These are phyloP conservation scores for Malus hybrid DNA, from an alignment of 331 rosid species.

Conservation along the genomic window DNA sequence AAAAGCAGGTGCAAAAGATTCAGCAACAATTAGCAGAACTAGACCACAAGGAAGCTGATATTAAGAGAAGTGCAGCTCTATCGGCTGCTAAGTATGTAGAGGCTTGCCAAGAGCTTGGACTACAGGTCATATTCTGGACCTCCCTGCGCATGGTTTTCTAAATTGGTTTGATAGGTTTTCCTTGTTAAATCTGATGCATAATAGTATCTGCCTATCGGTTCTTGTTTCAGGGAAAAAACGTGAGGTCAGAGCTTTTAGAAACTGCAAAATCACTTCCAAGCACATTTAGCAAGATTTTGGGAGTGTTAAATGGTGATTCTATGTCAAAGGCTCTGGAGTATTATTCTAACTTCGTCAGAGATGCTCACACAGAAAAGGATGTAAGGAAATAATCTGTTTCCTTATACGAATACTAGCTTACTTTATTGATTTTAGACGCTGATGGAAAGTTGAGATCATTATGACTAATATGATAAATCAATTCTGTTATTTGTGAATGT, in stretches of 20 bases:
- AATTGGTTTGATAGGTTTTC: background rate
- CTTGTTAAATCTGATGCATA: background rate
- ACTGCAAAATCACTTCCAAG: slow-evolving; percentile 79
- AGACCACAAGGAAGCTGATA: slow-evolving; percentile 90
- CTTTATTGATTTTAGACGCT: background rate
- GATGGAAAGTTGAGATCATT: background rate
- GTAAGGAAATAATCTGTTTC: slow-evolving; percentile 41
- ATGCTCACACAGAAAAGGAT: slow-evolving; percentile 73
- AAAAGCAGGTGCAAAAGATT: slow-evolving; percentile 83
- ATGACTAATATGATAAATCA: background rate
- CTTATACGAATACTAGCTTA: slow-evolving; percentile 6
- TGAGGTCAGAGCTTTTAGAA: slow-evolving; percentile 73
- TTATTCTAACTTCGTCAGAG: slow-evolving; percentile 74
- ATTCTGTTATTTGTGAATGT: slow-evolving; percentile 20
- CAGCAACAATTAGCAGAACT: slow-evolving; percentile 82
- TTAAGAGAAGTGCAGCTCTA: slow-evolving; percentile 71
- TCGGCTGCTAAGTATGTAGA: slow-evolving; percentile 70
- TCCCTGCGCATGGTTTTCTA: slow-evolving; percentile 1
- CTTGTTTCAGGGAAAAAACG: slow-evolving; percentile 66
- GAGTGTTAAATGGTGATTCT: slow-evolving; percentile 55
- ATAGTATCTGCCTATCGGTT: background rate
- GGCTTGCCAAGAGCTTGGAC: slow-evolving; percentile 95
- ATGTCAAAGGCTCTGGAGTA: slow-evolving; percentile 67
- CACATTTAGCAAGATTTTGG: slow-evolving; percentile 66
- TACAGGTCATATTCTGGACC: slow-evolving; percentile 50